Percentiles rank a stretch among this genome's conserved stretches.
Conservation (phyloP, 2,329 filamentous ascomycete genomes). For the Xylaria sp. region DNA sequence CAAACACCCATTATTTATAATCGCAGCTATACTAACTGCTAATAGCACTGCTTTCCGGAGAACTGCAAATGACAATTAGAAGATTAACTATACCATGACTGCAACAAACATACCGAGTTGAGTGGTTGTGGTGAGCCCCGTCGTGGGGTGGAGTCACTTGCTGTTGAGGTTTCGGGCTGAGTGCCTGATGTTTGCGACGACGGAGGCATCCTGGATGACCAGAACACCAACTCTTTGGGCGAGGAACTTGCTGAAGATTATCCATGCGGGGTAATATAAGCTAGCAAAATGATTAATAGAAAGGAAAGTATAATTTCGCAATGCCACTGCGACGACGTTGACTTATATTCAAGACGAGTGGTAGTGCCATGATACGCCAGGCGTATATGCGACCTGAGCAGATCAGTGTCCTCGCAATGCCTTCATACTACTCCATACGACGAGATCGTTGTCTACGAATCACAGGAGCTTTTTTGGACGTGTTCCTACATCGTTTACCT, state of each 20-base stretch:
- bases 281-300: background rate
- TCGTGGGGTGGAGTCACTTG: constrained; percentile 1
- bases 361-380: constrained; percentile 13
- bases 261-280: constrained; percentile 14
- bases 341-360: constrained; percentile 5
- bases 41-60: background rate
- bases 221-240: constrained; percentile 15
- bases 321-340: background rate
- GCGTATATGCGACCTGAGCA: background rate
- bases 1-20: background rate
- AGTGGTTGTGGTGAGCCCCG: background rate
- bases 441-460: background rate
- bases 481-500: background rate
- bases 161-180: constrained; percentile 13
- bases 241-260: constrained; percentile 4
- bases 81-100: background rate
- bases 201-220: constrained; percentile 14
- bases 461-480: background rate
- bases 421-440: background rate
- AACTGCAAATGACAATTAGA: background rate
- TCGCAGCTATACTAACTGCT: constrained; percentile 12
- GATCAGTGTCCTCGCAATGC: background rate
- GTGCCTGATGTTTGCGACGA: constrained; percentile 17
- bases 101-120: constrained; percentile 3
- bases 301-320: background rate